Conservation (phyloP, 345 rosid species). For the Gossypium herbaceum region DNA sequence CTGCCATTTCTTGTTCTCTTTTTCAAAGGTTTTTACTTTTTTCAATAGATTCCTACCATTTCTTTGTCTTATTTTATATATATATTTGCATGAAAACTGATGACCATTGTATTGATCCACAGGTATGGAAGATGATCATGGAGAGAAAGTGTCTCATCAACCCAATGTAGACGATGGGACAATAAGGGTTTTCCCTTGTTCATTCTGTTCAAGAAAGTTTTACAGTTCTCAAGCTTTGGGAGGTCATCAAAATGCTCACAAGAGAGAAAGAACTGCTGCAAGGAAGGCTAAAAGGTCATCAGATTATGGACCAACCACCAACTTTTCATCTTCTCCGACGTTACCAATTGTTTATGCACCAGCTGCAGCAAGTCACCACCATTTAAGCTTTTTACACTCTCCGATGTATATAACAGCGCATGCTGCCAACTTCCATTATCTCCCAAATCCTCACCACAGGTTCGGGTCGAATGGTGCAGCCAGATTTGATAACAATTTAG, state of each 20-base stretch:
- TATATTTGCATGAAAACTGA: background rate
- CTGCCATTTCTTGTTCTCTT: background rate
- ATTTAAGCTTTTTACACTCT: conserved; percentile 41
- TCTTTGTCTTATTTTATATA: background rate
- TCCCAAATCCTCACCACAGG: conserved; percentile 18
- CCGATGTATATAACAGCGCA: conserved; percentile 48
- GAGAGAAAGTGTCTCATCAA: conserved; percentile 25
- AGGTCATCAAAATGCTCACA: conserved; percentile 96
- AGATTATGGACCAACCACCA: conserved; percentile 31
- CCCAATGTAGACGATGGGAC: conserved; percentile 25
- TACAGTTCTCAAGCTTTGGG: conserved; percentile 91
- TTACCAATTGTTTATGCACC: conserved; percentile 35
- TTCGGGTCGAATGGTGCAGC: conserved; percentile 35
- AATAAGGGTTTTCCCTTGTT: conserved; percentile 61
- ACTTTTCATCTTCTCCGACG: conserved; percentile 32
- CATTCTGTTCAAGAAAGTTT: conserved; percentile 79
- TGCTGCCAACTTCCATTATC: conserved; percentile 37
- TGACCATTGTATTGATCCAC: background rate
- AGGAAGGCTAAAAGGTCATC: conserved; percentile 63
- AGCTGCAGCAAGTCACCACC: conserved; percentile 24
- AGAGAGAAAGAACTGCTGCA: conserved; percentile 75
- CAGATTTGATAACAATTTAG: conserved; percentile 26
- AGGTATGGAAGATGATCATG: conserved; percentile 36
- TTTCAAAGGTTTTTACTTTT: background rate
- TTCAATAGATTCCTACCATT: background rate